Base-by-base conservation (phyloP, 1,284 basidiomycete genomes). In the Trichosporon asahii region DNA sequence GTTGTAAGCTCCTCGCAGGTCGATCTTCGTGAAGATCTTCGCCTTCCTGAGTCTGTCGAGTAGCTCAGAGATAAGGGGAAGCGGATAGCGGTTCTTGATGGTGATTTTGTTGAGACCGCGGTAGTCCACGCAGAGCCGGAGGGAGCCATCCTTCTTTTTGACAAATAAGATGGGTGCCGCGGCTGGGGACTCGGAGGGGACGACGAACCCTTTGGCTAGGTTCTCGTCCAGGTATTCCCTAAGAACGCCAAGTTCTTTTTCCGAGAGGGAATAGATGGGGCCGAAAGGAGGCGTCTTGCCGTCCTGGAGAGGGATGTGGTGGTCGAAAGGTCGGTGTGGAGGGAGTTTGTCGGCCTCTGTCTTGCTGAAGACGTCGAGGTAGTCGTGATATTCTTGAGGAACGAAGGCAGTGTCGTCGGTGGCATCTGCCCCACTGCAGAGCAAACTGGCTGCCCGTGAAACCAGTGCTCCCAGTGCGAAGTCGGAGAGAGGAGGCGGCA, bases 201-300 rank as follows among this genome's bases (percentile, higher is more conserved):
- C 29, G 46, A 72, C 67, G 60, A 67, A 70, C 29, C 66, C 70
- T 44, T 73, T 70, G 21, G 29, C 65, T 21, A 72, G 65, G 61
- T 73, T 69, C 6, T 72, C 69, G 23, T 70, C 37, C 6, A 73
- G 49, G 44, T 72, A 75, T 33, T 82, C 79, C 25, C 69, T 67
- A 2, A 86, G 75, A 0, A 80, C 80, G n/a, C 78, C 81, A 69
- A 84, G 78, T 76, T 86, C 83, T 3, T 73, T 70, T n/a, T 73
- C 76, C 2, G 82, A 81, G n/a, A 85, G 78, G 15, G 76, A 72
- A 70, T 85, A 85, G 31, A 85, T 72, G 2, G 79, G 79, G 2
- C 84, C 81, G 37, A 82, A 82, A 0, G 83, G 80, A 5, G 83
- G 84, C 23, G 68, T 49, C 44, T 73, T 79, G 6, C 79, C 82